A percentile compares a stretch with the other conserved stretches of the same genome.
Conservation (phyloP, 164 flowering plant species). For the Warburgia ugandensis region DNA sequence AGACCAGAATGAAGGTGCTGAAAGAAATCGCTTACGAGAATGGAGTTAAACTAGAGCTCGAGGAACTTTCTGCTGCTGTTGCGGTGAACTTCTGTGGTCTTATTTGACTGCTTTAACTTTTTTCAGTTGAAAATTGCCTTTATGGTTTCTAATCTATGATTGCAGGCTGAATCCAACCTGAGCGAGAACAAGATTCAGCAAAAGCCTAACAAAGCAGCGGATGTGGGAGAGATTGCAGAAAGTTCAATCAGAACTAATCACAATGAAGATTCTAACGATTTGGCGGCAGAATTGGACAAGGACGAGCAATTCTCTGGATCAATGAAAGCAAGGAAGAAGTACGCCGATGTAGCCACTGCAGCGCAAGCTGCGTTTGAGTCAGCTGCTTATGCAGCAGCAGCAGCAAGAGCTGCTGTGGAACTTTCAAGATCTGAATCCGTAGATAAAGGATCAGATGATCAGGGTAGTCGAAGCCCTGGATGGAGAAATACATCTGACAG, state of each 20-base stretch:
- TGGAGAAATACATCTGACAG: neutral
- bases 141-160: too few species aligned
- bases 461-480: constrained; percentile 10
- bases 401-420: constrained; percentile 77
- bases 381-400: constrained; percentile 72
- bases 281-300: neutral
- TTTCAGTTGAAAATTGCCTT: too few species aligned
- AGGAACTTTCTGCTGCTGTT: constrained; percentile 15
- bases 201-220: neutral
- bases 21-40: constrained; percentile 64
- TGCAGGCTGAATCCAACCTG: constrained; percentile 14
- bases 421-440: constrained; percentile 41
- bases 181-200: neutral
- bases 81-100: neutral
- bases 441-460: constrained; percentile 29
- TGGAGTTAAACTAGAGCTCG: constrained; percentile 38
- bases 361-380: constrained; percentile 89
- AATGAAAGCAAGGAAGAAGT: constrained; percentile 18
- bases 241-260: neutral
- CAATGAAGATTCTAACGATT: neutral
- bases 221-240: neutral
- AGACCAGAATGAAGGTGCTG: constrained; percentile 51
- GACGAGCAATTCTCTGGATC: constrained; percentile 2
- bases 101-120: too few species aligned
- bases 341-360: constrained; percentile 63